These are phyloP conservation scores for Ilyonectria sp. DNA, from an alignment of 2,329 filamentous ascomycete genomes.

Conservation along the genomic window DNA sequence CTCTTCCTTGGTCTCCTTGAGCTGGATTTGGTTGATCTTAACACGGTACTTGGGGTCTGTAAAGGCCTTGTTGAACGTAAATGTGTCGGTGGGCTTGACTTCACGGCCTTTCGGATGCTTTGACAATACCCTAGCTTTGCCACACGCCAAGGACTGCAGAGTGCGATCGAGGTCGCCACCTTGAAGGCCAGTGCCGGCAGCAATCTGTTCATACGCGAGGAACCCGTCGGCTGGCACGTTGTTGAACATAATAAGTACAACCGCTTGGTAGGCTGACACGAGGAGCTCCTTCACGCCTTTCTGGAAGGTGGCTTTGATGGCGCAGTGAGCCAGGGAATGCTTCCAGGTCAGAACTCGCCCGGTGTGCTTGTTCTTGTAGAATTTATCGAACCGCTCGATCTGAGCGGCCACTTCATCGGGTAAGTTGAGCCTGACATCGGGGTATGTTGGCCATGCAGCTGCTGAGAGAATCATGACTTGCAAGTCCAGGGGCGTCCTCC, in stretches of 20 bases:
- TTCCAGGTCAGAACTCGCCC: slow-evolving; percentile 93
- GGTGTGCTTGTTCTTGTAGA: slow-evolving; percentile 92
- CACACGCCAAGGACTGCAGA: slow-evolving; percentile 94
- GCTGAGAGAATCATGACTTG: slow-evolving; percentile 92
- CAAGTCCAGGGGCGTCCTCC: slow-evolving; percentile 71
- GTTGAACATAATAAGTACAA: slow-evolving; percentile 94
- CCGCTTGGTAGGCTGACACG: slow-evolving; percentile 92
- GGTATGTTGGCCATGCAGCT: slow-evolving; percentile 93
- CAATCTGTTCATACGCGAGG: slow-evolving; percentile 83
- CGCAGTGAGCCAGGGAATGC: slow-evolving; percentile 91
- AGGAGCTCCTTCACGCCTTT: slow-evolving; percentile 89
- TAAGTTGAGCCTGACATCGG: slow-evolving; percentile 79
- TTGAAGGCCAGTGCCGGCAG: slow-evolving; percentile 80
- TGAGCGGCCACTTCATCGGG: slow-evolving; percentile 83
- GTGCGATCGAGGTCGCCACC: slow-evolving; percentile 89
- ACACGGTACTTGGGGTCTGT: slow-evolving; percentile 87
- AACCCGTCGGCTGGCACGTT: slow-evolving; percentile 70
- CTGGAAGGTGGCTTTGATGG: slow-evolving; percentile 85
- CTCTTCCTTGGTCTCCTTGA: slow-evolving; percentile 95
- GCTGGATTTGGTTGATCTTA: slow-evolving; percentile 99
- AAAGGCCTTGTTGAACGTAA: slow-evolving; percentile 85
- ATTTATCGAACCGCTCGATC: slow-evolving; percentile 84
- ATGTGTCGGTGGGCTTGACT: slow-evolving; percentile 83
- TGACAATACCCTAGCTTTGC: slow-evolving; percentile 84
- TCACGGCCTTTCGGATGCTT: slow-evolving; percentile 92